Percentiles rank a stretch among this genome's conserved stretches.
Conservation (phyloP, 306 rosid genomes). For the Astragalus glycyphyllos region DNA sequence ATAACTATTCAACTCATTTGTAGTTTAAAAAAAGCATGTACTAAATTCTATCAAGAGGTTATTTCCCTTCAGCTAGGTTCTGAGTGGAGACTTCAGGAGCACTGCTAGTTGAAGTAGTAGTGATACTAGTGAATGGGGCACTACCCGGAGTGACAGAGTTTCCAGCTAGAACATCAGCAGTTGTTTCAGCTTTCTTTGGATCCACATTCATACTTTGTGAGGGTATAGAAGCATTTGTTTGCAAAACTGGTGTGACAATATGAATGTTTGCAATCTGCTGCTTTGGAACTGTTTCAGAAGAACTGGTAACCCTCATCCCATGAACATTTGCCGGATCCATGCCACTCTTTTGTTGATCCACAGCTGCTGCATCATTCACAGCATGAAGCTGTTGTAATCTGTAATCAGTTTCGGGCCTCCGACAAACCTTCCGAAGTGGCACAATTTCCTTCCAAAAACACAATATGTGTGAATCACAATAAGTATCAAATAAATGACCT, state of each 20-base stretch:
- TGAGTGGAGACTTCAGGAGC: slow-evolving; percentile 43
- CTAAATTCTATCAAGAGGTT: slow-evolving; percentile 19
- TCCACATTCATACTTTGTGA: slow-evolving; percentile 51
- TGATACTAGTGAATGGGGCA: slow-evolving; percentile 36
- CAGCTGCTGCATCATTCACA: slow-evolving; percentile 60
- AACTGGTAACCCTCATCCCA: slow-evolving; percentile 39
- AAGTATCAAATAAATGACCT: not conserved
- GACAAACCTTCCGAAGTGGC: slow-evolving; percentile 92
- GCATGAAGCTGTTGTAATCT: slow-evolving; percentile 94
- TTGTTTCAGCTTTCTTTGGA: slow-evolving; percentile 53
- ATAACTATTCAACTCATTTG: slow-evolving; percentile 27
- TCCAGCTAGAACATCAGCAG: slow-evolving; percentile 45
- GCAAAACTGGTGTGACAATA: slow-evolving; percentile 40
- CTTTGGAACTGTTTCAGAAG: slow-evolving; percentile 63
- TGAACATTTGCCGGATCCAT: slow-evolving; percentile 49
- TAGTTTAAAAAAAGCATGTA: not conserved
- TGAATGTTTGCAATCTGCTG: slow-evolving; percentile 55
- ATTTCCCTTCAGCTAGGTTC: slow-evolving; percentile 50
- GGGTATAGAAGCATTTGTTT: slow-evolving; percentile 44
- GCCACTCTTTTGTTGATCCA: slow-evolving; percentile 62
- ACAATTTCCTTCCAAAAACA: slow-evolving; percentile 79
- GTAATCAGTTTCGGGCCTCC: slow-evolving; percentile 91
- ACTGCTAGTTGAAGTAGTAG: slow-evolving; percentile 13
- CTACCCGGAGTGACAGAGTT: slow-evolving; percentile 45
- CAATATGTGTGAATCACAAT: slow-evolving; percentile 9